Evolutionary conservation across 257 asterid species (phyloP).

Genomic region (Salvia rosmarinus): DNA sequence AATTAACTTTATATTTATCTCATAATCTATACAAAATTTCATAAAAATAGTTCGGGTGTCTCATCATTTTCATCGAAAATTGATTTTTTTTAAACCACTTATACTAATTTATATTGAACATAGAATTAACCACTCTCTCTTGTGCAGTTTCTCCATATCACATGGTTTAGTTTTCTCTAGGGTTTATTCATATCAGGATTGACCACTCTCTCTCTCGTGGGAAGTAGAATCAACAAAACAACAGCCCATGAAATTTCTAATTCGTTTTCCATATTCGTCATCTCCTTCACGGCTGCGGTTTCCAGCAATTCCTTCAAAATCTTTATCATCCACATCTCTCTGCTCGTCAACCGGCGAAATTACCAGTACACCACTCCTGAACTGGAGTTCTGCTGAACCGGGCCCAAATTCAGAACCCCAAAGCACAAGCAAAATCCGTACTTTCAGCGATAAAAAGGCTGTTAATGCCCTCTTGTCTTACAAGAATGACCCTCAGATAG

Average conservation of each 20-base stretch:
- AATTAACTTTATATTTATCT: too few relatives aligned
- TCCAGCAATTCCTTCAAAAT: constrained; percentile 23
- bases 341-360: constrained; percentile 24
- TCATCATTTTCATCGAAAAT: too few relatives aligned
- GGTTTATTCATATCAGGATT: neutral
- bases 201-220: neutral
- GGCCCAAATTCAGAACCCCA: constrained; percentile 23
- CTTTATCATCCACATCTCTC: constrained; percentile 26
- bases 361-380: neutral
- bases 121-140: neutral
- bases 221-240: neutral
- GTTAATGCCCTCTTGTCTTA: constrained; percentile 51
- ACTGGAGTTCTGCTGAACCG: constrained; percentile 16
- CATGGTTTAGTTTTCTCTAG: too few relatives aligned
- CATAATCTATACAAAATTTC: too few relatives aligned
- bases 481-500: constrained; percentile 61
- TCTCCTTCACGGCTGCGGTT: constrained; percentile 24
- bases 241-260: constrained; percentile 29
- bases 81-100: too few relatives aligned
- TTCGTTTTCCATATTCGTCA: constrained; percentile 23
- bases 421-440: constrained; percentile 31
- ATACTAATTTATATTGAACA: too few relatives aligned
- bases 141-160: neutral
- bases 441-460: constrained; percentile 38
- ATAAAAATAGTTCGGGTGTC: too few relatives aligned